Evolutionary conservation across 805 yeast genomes (phyloP), one percentile per base, ranked within the genome.

Genomic region (Blastobotrys mokoenaii): DNA sequence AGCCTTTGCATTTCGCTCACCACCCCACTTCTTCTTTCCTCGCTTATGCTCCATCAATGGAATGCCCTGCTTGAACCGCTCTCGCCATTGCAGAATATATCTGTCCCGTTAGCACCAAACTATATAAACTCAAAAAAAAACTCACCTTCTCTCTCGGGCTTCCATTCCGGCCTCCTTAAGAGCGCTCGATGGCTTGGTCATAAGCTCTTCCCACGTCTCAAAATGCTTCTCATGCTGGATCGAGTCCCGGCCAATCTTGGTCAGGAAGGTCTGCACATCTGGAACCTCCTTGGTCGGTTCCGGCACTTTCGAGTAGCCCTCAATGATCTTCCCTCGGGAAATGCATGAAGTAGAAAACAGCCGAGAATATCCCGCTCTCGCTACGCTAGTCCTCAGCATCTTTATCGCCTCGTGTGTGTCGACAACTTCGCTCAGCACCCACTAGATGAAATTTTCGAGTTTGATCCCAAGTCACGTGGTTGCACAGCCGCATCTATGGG

Each of bases 11-110:
- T 79, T 82, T 62, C 96, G 77, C 66, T 88, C 96, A 58, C 96
- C 95, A 20, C 96, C 96, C 66, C 79, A 70, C 55, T 74, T 72
- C 72, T 86, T 86, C 70, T 74, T 80, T n/a, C 89, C 86, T 50
- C 69, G 64, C 54, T 74, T 75, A 51, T 77, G 70, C 57, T 79
- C 84, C 46, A 67, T 57, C 46, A 84, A 66, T 16, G 74, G 70
- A 44, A 70, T 72, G 44, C 80, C 77, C 49, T 76, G 72, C 55
- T 77, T 73, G 57, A 72, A 82, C 55, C 74, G 77, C 57, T 88
- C 80, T 41, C 77, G 72, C 81, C 94, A 88, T 39, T 73, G 68
- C 49, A 87, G 65, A 47, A 89, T 73, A 65, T 66, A 66, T 42
- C 27, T 22, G n/a, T n/a, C n/a, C n/a, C n/a, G n/a, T n/a, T n/a